Conservation (phyloP, 345 rosid genomes). For the Brassica carinata region DNA sequence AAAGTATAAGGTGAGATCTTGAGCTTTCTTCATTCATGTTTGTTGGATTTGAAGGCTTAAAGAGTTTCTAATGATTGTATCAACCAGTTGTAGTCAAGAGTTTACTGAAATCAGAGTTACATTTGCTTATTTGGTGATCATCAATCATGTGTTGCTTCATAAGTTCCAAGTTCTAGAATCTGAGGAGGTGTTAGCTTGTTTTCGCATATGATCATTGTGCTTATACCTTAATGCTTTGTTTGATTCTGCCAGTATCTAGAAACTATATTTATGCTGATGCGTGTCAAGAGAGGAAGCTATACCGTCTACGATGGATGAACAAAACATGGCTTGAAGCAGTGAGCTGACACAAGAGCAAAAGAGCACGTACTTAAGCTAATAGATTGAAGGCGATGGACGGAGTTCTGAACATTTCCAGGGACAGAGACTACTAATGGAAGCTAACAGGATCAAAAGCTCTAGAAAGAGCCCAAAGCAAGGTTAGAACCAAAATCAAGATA, state of each 20-base stretch:
- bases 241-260: background rate
- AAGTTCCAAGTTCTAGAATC: no score
- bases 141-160: no score
- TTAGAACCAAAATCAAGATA: background rate
- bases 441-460: slow-evolving; percentile 75
- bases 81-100: no score
- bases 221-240: background rate
- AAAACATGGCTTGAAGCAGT: slow-evolving; percentile 35
- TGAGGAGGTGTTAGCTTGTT: background rate
- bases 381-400: slow-evolving; percentile 17
- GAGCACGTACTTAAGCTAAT: slow-evolving; percentile 76
- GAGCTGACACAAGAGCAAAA: slow-evolving; percentile 63
- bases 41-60: slow-evolving; percentile 40
- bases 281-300: slow-evolving; percentile 40
- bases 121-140: no score
- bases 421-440: slow-evolving; percentile 84
- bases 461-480: slow-evolving; percentile 72
- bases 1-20: slow-evolving; percentile 90
- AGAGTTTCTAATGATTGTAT: no score
- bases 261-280: slow-evolving; percentile 11
- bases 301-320: slow-evolving; percentile 14
- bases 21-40: slow-evolving; percentile 98
- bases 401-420: slow-evolving; percentile 71
- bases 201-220: background rate
- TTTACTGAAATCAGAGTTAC: no score